phyloP scores from a whole-genome alignment of 345 rosid species.

The Anastatica hierochuntica region DNA sequence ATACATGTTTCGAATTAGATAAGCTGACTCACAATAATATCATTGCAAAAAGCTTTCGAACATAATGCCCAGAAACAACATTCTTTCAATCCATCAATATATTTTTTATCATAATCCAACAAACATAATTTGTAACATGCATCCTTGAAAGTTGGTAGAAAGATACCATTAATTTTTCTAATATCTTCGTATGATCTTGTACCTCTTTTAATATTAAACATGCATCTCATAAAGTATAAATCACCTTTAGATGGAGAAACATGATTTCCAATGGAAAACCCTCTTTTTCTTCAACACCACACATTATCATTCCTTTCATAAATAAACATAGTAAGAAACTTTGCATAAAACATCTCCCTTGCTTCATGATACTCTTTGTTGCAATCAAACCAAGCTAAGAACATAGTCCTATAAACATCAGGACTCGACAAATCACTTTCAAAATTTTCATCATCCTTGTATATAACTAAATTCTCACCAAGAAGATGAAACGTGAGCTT shows the following conservation, averaged over 20 bases:
- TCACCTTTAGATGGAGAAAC: not conserved
- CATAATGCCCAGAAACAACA: not conserved
- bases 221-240: not conserved
- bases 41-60: not conserved
- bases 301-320: not conserved
- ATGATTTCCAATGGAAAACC: not conserved
- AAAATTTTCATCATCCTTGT: not conserved
- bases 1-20: no score
- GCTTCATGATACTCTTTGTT: not conserved
- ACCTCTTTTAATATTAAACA: not conserved
- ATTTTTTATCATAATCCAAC: not conserved
- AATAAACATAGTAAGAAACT: not conserved
- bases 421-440: not conserved
- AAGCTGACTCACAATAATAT: not conserved
- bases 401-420: not conserved
- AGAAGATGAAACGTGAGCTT: not conserved
- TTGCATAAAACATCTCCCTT: not conserved
- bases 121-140: not conserved
- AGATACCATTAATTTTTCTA: not conserved
- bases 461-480: not conserved
- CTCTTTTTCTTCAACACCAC: not conserved
- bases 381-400: not conserved
- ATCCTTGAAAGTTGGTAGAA: not conserved
- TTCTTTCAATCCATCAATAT: not conserved
- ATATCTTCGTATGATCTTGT: not conserved